Conservation (phyloP, 257 asterid species). For the Avicennia marina region DNA sequence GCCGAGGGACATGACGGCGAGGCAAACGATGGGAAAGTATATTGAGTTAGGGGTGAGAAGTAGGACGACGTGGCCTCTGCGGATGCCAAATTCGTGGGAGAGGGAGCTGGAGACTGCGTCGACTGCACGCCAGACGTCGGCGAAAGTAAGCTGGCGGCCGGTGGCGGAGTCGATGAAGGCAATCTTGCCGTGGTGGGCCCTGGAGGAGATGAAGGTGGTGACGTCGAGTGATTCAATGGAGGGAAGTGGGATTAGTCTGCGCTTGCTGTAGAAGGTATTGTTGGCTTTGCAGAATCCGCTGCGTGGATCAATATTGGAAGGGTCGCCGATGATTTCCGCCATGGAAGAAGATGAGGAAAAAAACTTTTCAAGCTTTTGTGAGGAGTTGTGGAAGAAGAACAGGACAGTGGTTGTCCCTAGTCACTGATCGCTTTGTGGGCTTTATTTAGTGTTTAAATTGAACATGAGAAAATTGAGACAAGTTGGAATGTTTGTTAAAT, state of each 20-base stretch:
- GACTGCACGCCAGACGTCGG: conserved; percentile 52
- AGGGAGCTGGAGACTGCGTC: conserved; percentile 54
- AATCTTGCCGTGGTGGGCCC: conserved; percentile 56
- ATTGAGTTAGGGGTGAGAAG: conserved; percentile 72
- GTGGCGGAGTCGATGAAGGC: conserved; percentile 51
- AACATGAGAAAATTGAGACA: no score
- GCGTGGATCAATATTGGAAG: conserved; percentile 37
- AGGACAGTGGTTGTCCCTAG: no score
- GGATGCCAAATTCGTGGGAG: conserved; percentile 45
- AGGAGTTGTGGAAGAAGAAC: no score
- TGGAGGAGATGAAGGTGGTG: conserved; percentile 83
- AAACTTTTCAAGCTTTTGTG: no score
- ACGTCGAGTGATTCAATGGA: conserved; percentile 41
- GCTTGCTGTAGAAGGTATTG: conserved; percentile 89
- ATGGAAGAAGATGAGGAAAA: no score
- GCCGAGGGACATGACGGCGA: no score
- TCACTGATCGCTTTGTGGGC: no score
- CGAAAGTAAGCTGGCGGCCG: conserved; percentile 27
- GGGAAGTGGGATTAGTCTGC: conserved; percentile 54
- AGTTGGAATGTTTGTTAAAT: no score
- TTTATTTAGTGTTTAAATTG: no score
- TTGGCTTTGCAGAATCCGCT: conserved; percentile 67
- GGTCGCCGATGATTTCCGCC: conserved; percentile 21
- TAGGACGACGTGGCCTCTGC: conserved; percentile 66
- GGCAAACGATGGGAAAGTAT: no score